Percentiles rank a stretch among this genome's conserved stretches.
Evolutionary conservation across 2,329 filamentous ascomycete species (phyloP).

Genomic region (Biscogniauxia marginata): DNA sequence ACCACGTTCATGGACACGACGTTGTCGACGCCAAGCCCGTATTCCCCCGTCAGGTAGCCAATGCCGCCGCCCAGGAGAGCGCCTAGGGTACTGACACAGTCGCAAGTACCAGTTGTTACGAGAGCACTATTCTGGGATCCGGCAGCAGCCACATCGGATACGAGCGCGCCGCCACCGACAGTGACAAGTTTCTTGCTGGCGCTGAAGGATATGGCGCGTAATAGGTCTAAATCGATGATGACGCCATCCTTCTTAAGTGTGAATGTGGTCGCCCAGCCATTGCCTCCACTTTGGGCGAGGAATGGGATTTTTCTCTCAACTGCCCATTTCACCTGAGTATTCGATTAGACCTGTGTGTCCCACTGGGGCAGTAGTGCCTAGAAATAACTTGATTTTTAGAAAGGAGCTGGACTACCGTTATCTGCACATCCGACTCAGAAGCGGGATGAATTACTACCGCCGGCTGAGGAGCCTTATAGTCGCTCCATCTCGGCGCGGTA

Average conservation of each 20-base stretch:
- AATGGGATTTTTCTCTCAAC: slow-evolving; percentile 8
- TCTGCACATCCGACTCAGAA: slow-evolving; percentile 15
- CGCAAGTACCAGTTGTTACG: slow-evolving; percentile 14
- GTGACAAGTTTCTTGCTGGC: slow-evolving; percentile 8
- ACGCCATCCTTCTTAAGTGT: slow-evolving; percentile 7
- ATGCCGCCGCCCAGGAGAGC: slow-evolving; percentile 14
- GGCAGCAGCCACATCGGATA: slow-evolving; percentile 5
- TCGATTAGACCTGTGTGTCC: background rate
- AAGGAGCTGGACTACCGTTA: no score
- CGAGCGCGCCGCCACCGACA: slow-evolving; percentile 8
- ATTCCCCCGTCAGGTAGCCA: slow-evolving; percentile 7
- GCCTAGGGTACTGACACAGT: slow-evolving; percentile 14
- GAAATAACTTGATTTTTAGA: no score
- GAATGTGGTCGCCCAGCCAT: slow-evolving; percentile 13
- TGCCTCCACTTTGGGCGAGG: slow-evolving; percentile 12
- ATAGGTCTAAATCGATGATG: slow-evolving; percentile 8
- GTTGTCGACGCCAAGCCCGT: slow-evolving; percentile 15
- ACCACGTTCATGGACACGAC: slow-evolving; percentile 11
- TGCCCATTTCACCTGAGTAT: slow-evolving; percentile 11
- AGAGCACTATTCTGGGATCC: slow-evolving; percentile 5
- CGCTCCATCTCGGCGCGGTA: slow-evolving; percentile 17
- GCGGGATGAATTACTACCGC: slow-evolving; percentile 16
- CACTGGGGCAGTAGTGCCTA: background rate
- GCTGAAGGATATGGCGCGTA: slow-evolving; percentile 12
- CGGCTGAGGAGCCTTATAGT: slow-evolving; percentile 15